Conservation (phyloP, 345 rosid genomes). For the Populus nigra region DNA sequence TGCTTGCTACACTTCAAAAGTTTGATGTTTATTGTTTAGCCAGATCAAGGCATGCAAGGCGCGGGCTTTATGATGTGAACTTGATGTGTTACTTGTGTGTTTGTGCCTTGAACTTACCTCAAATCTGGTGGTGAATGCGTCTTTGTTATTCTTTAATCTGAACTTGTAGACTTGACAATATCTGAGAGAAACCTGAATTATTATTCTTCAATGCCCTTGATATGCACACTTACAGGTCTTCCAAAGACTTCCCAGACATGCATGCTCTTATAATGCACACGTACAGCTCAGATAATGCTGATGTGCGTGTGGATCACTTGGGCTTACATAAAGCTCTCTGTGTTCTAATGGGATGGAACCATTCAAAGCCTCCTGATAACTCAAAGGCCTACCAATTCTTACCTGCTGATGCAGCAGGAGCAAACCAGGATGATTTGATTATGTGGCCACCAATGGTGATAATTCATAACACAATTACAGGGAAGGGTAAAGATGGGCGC, state of each 20-base stretch:
- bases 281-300: conserved; percentile 76
- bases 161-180: conserved; percentile 30
- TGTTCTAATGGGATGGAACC: conserved; percentile 94
- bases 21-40: neutral
- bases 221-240: conserved; percentile 79
- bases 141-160: conserved; percentile 24
- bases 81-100: conserved; percentile 1
- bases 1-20: neutral
- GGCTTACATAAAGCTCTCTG: conserved; percentile 96
- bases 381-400: conserved; percentile 75
- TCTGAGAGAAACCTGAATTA: conserved; percentile 45
- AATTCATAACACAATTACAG: conserved; percentile 87
- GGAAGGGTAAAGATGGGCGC: conserved; percentile 92
- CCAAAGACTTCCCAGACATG: conserved; percentile 80
- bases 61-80: neutral
- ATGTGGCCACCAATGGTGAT: conserved; percentile 96
- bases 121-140: conserved; percentile 13
- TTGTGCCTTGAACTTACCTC: conserved; percentile 1
- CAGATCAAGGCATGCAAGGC: neutral
- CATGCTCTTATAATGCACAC: conserved; percentile 93
- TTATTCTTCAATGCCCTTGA: conserved; percentile 59
- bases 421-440: conserved; percentile 82
- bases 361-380: conserved; percentile 77
- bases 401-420: conserved; percentile 71
- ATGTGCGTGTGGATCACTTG: conserved; percentile 78